Evolutionary conservation across 2,329 filamentous ascomycete species (phyloP), one percentile per base, ranked within the genome.

Genomic region (Sporothrix brasiliensis): DNA sequence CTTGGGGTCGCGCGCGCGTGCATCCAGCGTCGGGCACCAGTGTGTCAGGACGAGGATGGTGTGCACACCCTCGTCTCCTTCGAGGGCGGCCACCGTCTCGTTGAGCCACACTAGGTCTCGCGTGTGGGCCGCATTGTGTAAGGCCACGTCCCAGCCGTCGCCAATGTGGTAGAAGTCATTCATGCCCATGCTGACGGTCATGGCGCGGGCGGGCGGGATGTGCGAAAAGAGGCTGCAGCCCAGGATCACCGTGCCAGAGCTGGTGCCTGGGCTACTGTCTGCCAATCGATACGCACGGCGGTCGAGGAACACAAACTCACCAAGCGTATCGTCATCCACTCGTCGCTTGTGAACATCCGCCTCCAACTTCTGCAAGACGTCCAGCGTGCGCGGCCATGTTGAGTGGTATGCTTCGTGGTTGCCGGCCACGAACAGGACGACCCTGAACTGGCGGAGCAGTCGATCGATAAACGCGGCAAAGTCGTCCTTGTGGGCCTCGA

Each of bases 321-420:
- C 82, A 0, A 80, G 68, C 0, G 72, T 72, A 2, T 70, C 2
- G 2, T 69, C 65, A 19, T n/a, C 30, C 5, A 41, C 27, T 9
- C 68, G 67, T n/a, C 47, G 69, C 16, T 41, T 4, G 0, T 13
- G 10, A 4, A 69, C 2, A 7, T 79, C 76, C 1, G 75, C 11
- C 44, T 81, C 78, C 47, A 82, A 80, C 0, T 21, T 68, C 27
- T 72, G 71, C 19, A 84, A 75, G 1, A 73, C 72, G 0, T 52
- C 44, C 39, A 78, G 75, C 0, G 78, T 76, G 0, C 75, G 71
- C 1, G 73, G 50, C 82, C 82, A 84, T 50, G 16, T 78, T 3
- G 79, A 81, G 54, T 77, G 74, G 72, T 84, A 87, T 0, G 85
- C 79, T 74, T 89, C 87, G 74, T 89, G 86, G 73, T 89, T 89